Evolutionary conservation across 1,139 yeast genomes (phyloP).

Genomic region (Meyerozyma athensensis): DNA sequence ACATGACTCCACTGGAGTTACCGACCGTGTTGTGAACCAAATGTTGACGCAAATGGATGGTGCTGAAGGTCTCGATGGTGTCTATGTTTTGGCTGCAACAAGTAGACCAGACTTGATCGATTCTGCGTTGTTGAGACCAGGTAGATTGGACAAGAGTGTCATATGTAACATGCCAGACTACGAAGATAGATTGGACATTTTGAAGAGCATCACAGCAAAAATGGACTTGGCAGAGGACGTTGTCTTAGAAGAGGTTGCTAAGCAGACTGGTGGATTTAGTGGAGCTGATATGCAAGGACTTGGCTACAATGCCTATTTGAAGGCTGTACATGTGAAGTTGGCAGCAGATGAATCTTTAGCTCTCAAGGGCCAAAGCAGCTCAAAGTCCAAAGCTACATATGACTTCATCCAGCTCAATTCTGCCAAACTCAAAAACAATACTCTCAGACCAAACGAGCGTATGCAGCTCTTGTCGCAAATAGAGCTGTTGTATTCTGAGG

Average conservation of each 20-base stretch:
- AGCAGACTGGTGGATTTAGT: slow-evolving; percentile 68
- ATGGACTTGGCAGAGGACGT: slow-evolving; percentile 52
- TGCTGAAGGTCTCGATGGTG: slow-evolving; percentile 97
- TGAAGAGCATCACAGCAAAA: slow-evolving; percentile 55
- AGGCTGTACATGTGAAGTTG: slow-evolving; percentile 79
- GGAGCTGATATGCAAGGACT: slow-evolving; percentile 96
- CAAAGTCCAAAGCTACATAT: slow-evolving; percentile 17
- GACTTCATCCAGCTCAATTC: slow-evolving; percentile 35
- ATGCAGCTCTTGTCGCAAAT: slow-evolving; percentile 43
- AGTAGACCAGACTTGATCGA: slow-evolving; percentile 93
- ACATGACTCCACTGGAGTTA: slow-evolving; percentile 96
- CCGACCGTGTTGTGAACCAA: slow-evolving; percentile 96
- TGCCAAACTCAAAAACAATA: slow-evolving; percentile 25
- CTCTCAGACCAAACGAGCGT: slow-evolving; percentile 41
- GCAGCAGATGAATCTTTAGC: slow-evolving; percentile 35
- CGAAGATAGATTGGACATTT: slow-evolving; percentile 70
- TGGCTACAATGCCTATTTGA: slow-evolving; percentile 85
- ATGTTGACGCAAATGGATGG: slow-evolving; percentile 99
- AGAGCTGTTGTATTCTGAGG: slow-evolving; percentile 30
- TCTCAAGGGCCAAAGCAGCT: slow-evolving; percentile 10
- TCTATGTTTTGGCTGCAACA: slow-evolving; percentile 94
- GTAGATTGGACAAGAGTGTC: slow-evolving; percentile 88
- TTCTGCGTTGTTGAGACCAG: slow-evolving; percentile 91
- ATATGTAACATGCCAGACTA: slow-evolving; percentile 80
- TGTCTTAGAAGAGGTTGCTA: slow-evolving; percentile 52